A percentile compares a stretch with the other conserved stretches of the same genome.
phyloP scores from a whole-genome alignment of 805 yeast species.

The Ogataea parapolymorpha region DNA sequence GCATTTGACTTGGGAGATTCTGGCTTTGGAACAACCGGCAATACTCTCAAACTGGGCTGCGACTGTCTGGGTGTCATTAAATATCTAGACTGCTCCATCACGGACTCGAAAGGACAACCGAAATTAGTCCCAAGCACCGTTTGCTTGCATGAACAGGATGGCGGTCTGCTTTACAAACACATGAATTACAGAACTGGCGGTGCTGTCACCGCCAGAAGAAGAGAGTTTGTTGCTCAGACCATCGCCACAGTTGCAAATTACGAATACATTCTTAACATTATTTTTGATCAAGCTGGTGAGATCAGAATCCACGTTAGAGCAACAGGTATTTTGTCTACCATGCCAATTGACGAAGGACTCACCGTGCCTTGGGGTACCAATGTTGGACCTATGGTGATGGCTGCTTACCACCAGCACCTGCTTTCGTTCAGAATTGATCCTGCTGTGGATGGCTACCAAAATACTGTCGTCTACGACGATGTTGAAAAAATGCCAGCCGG shows the following conservation, averaged over 20 bases:
- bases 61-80: slow-evolving; percentile 80
- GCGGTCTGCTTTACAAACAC: slow-evolving; percentile 75
- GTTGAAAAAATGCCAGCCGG: slow-evolving; percentile 57
- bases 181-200: slow-evolving; percentile 70
- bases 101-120: slow-evolving; percentile 59
- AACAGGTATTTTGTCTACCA: slow-evolving; percentile 82
- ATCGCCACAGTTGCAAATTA: slow-evolving; percentile 84
- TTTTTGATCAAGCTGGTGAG: slow-evolving; percentile 75
- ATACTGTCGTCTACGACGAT: slow-evolving; percentile 71
- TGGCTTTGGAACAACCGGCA: slow-evolving; percentile 75
- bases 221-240: slow-evolving; percentile 76
- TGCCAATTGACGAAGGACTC: slow-evolving; percentile 71
- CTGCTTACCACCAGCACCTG: slow-evolving; percentile 82
- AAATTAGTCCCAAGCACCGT: slow-evolving; percentile 62
- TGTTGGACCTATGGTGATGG: slow-evolving; percentile 77
- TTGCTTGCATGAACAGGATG: slow-evolving; percentile 79
- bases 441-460: slow-evolving; percentile 76
- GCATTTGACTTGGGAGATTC: slow-evolving; percentile 85
- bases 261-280: slow-evolving; percentile 70
- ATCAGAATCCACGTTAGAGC: slow-evolving; percentile 78
- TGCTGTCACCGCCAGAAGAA: slow-evolving; percentile 70
- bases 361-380: slow-evolving; percentile 71
- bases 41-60: slow-evolving; percentile 68
- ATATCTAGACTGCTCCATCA: slow-evolving; percentile 61
- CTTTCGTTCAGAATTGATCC: slow-evolving; percentile 79